These are phyloP conservation scores for Trichoderma parareesei DNA, from an alignment of 495 filamentous ascomycete genomes.

Conservation along the genomic window DNA sequence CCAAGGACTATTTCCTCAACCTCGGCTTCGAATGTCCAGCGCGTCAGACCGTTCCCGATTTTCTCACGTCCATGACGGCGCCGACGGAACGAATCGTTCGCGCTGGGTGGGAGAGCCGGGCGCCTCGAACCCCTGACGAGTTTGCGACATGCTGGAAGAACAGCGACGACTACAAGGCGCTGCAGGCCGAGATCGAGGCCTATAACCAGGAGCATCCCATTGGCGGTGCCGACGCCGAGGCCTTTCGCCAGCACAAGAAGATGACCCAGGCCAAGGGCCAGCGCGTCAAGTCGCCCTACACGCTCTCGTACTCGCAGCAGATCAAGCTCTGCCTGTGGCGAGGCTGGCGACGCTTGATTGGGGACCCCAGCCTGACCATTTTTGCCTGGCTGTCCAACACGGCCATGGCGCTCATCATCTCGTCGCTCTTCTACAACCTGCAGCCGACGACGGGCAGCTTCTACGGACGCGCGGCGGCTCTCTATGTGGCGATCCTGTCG, in stretches of 20 bases:
- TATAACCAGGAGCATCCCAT: conserved; percentile 42
- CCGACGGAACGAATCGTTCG: conserved; percentile 53
- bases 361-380: conserved; percentile 50
- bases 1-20: conserved; percentile 46
- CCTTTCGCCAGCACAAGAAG: conserved; percentile 29
- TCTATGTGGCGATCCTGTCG: conserved; percentile 61
- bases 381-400: conserved; percentile 49
- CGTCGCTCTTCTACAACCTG: conserved; percentile 56
- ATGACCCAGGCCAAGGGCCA: conserved; percentile 31
- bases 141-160: conserved; percentile 56
- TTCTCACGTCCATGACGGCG: conserved; percentile 62
- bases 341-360: conserved; percentile 48
- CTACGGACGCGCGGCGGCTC: conserved; percentile 49
- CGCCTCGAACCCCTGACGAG: conserved; percentile 64
- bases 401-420: conserved; percentile 54
- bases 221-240: conserved; percentile 35
- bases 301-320: conserved; percentile 42
- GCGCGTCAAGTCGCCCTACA: conserved; percentile 36
- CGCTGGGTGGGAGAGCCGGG: conserved; percentile 51
- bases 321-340: conserved; percentile 40
- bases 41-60: conserved; percentile 51
- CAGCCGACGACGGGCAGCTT: conserved; percentile 44
- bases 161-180: conserved; percentile 40
- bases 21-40: conserved; percentile 44
- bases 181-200: conserved; percentile 42